Conservation (phyloP, 305 asterid genomes). For the Fraxinus floribunda region DNA sequence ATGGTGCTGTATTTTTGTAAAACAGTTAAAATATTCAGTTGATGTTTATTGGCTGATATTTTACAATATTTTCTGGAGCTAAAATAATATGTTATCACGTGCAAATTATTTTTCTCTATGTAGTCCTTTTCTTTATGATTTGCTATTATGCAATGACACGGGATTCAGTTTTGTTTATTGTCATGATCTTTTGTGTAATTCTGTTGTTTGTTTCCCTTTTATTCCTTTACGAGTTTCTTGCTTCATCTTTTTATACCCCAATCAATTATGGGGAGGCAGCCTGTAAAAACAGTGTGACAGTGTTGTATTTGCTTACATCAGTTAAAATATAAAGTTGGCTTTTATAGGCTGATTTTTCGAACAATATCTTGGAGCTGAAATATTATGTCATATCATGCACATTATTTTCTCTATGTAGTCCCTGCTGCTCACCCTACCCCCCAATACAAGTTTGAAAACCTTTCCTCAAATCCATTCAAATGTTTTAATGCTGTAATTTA, state of each 20-base stretch:
- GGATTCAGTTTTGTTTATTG: not conserved
- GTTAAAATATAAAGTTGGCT: not conserved
- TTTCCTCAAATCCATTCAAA: conserved; percentile 16
- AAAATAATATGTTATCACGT: not conserved
- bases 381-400: not conserved
- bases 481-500: conserved; percentile 26
- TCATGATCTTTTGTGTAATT: not conserved
- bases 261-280: not conserved
- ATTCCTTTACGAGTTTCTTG: not conserved
- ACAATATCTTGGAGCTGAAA: not conserved
- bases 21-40: not conserved
- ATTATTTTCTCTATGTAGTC: not conserved
- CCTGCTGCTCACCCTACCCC: not conserved
- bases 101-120: not conserved
- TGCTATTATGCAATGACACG: not conserved
- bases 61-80: not conserved
- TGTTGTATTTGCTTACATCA: not conserved
- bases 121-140: not conserved
- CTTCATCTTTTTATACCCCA: not conserved
- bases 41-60: not conserved
- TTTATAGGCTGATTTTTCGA: not conserved
- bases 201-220: not conserved
- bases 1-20: not conserved
- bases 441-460: conserved; percentile 14
- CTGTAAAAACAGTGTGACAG: not conserved